Percentiles rank a stretch among this genome's conserved stretches.
Evolutionary conservation across 1,284 basidiomycete species (phyloP).

Genomic region (Ustilago esculenta): DNA sequence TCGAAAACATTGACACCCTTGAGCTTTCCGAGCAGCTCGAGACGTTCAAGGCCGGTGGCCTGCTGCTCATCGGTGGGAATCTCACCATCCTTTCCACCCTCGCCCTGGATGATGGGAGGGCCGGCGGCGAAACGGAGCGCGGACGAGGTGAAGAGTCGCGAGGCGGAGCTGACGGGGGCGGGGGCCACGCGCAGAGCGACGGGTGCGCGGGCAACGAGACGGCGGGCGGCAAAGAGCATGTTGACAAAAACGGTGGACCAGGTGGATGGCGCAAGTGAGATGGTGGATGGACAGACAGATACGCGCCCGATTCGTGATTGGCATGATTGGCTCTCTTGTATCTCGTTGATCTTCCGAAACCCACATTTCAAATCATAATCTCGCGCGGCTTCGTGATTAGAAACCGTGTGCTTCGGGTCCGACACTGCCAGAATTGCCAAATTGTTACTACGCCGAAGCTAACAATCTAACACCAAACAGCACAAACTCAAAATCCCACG

Average conservation of each 20-base stretch:
- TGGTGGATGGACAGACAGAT: slow-evolving; percentile 11
- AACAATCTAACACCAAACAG: no score
- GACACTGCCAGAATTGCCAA: background rate
- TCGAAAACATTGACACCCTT: slow-evolving; percentile 93
- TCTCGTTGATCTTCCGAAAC: slow-evolving; percentile 40
- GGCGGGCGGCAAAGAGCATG: slow-evolving; percentile 51
- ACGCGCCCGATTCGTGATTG: slow-evolving; percentile 17
- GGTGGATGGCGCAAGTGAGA: slow-evolving; percentile 6
- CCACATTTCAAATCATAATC: no score
- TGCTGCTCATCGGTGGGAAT: slow-evolving; percentile 87
- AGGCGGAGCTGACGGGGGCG: slow-evolving; percentile 32
- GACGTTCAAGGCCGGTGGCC: slow-evolving; percentile 94
- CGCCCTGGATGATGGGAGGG: slow-evolving; percentile 78
- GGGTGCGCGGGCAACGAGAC: slow-evolving; percentile 44
- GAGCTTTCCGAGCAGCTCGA: slow-evolving; percentile 87
- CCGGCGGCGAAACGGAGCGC: slow-evolving; percentile 50
- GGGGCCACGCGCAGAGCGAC: slow-evolving; percentile 46
- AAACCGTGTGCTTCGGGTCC: slow-evolving; percentile 31
- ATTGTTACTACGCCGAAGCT: no score
- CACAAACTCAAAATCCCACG: no score
- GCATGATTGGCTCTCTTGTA: background rate
- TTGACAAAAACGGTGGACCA: background rate
- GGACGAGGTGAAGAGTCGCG: slow-evolving; percentile 53
- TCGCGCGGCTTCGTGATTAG: slow-evolving; percentile 5
- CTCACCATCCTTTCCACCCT: slow-evolving; percentile 78